Evolutionary conservation across 805 yeast species (phyloP).

Genomic region (Millerago galiae): DNA sequence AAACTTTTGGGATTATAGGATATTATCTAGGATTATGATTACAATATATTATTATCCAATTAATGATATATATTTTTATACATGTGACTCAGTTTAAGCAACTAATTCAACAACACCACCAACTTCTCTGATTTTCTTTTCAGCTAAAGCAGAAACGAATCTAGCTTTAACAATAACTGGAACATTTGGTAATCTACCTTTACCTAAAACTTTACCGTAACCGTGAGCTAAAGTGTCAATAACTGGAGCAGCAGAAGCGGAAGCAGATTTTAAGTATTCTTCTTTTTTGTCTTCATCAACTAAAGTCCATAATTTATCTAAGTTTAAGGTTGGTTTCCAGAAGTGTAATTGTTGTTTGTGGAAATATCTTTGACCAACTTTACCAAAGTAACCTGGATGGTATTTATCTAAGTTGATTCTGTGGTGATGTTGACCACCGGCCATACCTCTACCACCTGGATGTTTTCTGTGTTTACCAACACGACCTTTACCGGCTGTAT

Average conservation of each 20-base stretch:
- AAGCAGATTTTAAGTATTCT: slow-evolving; percentile 78
- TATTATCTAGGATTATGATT: too few species aligned
- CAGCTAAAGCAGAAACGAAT: slow-evolving; percentile 98
- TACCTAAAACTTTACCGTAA: slow-evolving; percentile 99
- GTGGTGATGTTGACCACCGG: slow-evolving; percentile 99
- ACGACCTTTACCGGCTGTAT: slow-evolving; percentile 99
- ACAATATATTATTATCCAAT: slow-evolving; percentile 3
- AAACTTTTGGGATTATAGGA: too few species aligned
- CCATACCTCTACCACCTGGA: slow-evolving; percentile 99
- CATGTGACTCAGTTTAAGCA: slow-evolving; percentile 54
- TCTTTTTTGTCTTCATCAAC: slow-evolving; percentile 93
- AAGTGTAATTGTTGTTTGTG: slow-evolving; percentile 89
- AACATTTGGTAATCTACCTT: slow-evolving; percentile 96
- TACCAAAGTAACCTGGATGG: slow-evolving; percentile 99
- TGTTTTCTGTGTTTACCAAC: slow-evolving; percentile 99
- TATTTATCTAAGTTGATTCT: slow-evolving; percentile 99
- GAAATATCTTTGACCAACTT: slow-evolving; percentile 99
- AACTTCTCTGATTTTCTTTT: slow-evolving; percentile 99
- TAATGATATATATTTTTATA: slow-evolving; percentile 10
- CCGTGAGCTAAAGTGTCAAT: slow-evolving; percentile 99
- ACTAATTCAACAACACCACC: slow-evolving; percentile 99
- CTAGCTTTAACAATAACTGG: slow-evolving; percentile 99
- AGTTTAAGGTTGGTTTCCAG: slow-evolving; percentile 98
- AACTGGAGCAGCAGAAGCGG: slow-evolving; percentile 93
- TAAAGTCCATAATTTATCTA: slow-evolving; percentile 98